Conservation (phyloP, 2,329 filamentous ascomycete species). For the Neofusicoccum umdonicola region DNA sequence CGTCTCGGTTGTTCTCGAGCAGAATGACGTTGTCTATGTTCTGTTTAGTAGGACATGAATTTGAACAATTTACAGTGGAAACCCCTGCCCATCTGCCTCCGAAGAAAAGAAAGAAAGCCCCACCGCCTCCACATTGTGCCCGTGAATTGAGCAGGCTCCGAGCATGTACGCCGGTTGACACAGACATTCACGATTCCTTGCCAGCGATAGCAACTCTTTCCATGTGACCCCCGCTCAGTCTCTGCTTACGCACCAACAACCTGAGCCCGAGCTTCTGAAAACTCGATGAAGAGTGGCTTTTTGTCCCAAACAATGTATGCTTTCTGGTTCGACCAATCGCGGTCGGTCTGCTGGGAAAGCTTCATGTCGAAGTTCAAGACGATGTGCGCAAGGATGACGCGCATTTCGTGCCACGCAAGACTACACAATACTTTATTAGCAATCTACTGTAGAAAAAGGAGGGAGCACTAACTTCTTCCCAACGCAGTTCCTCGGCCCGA, state of each 20-base stretch:
- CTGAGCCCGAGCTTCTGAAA: conserved; percentile 16
- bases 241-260: not conserved
- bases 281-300: conserved; percentile 26
- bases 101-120: no score
- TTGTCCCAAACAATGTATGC: conserved; percentile 40
- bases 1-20: no score
- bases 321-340: conserved; percentile 28
- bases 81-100: no score
- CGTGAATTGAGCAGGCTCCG: no score
- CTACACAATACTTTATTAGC: conserved; percentile 20
- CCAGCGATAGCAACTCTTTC: not conserved
- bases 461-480: conserved; percentile 32
- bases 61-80: no score
- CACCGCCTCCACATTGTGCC: no score
- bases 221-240: not conserved
- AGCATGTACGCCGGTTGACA: no score
- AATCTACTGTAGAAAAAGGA: not conserved
- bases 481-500: conserved; percentile 41
- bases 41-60: no score
- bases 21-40: no score
- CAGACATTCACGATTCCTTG: not conserved
- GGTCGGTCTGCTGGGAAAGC: conserved; percentile 30
- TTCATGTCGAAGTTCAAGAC: conserved; percentile 40
- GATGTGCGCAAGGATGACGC: conserved; percentile 37
- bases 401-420: conserved; percentile 41